Base-by-base conservation (phyloP, 2,329 filamentous ascomycete genomes). In the Colletotrichum sp. region DNA sequence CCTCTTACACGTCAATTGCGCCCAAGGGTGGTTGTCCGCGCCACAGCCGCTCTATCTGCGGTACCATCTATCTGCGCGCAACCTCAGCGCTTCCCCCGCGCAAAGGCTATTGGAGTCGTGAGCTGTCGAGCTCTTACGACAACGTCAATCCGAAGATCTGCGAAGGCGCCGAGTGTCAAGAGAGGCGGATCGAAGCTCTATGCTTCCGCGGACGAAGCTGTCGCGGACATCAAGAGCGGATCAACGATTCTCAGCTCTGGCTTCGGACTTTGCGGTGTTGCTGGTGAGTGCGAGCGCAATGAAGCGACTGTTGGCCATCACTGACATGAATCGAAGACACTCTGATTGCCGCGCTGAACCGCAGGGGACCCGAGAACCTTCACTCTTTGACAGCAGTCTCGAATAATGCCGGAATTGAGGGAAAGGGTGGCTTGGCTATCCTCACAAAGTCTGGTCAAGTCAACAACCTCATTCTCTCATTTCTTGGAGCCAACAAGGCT, bases 181-280 rank as follows among this genome's bases (percentile, higher is more conserved):
- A 81, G 84, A 6, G 82, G 82, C 8, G 83, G 78, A 2, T 90
- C 88, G 1, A 91, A 91, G 79, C 79, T 91, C 2, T 90, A 85
- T 78, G 82, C 82, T 4, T 90, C 87, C 6, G 93, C 93, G 21
- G 92, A 93, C 77, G 91, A 91, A 57, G 94, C 94, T 7, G 90
- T 96, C 55, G 90, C 91, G 4, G 94, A 95, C 81, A 86, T 96
- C 72, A 87, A 93, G 81, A 93, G 93, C 79, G 91, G 94, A 71
- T 92, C 92, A 13, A 94, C 91, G 0, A 87, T 96, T 43, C 87
- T 96, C 71, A 95, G 94, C 81, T 93, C 94, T 18, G 95, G 95
- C 2, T 96, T 96, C 83, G 95, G 95, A n/a, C 89, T 96, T 14
- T 96, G 94, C 79, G 95, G 95, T 78, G 93, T 96, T 21, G 92